Evolutionary conservation across 441 rosid genomes (phyloP).

Genomic region (Syzygium malaccense): DNA sequence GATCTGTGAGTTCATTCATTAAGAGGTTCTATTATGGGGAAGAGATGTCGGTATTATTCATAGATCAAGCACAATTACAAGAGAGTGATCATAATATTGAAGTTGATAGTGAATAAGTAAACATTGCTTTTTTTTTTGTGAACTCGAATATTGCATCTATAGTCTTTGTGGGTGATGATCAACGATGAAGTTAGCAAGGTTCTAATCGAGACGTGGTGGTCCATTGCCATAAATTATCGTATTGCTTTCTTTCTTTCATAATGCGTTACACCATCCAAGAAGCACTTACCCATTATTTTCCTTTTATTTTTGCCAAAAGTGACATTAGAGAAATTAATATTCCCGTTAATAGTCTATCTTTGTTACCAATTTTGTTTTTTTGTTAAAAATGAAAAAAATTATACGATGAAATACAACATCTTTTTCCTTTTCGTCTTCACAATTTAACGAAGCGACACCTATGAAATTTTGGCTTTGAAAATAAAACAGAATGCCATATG

Average conservation of each 20-base stretch:
- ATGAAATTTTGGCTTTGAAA: background rate
- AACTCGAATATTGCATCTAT: background rate
- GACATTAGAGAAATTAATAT: background rate
- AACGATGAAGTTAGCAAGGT: accelerated
- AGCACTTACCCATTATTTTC: background rate
- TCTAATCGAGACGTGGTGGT: accelerated
- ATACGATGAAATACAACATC: background rate
- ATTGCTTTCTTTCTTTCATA: background rate
- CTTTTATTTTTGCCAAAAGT: background rate
- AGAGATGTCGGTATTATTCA: background rate
- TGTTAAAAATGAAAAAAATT: too few species aligned
- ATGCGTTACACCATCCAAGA: background rate
- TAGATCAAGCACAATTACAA: background rate
- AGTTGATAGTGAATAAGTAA: background rate
- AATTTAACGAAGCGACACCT: background rate
- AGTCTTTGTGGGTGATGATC: background rate
- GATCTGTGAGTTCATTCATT: too few species aligned
- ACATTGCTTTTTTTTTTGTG: background rate
- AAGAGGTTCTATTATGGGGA: too few species aligned
- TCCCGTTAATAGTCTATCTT: background rate
- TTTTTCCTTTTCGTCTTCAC: background rate
- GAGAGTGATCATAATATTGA: background rate
- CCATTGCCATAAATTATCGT: background rate
- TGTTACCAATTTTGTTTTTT: background rate
- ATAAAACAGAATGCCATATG: background rate